Conservation (phyloP, 805 yeast genomes). For the Zygoascus biomembranicola region DNA sequence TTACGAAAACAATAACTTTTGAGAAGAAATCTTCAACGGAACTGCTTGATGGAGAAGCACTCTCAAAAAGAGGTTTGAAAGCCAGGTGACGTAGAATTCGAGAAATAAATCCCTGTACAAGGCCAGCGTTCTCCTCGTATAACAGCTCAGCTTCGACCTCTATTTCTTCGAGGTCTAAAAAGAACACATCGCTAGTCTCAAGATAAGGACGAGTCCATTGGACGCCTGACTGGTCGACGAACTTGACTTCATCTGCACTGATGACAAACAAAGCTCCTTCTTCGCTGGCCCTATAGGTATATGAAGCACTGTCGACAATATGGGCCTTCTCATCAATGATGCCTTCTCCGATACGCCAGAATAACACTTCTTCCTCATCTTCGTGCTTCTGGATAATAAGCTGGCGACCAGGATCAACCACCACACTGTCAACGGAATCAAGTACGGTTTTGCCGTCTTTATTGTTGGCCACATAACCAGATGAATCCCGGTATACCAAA, state of each 20-base stretch:
- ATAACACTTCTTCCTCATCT: background rate
- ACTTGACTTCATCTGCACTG: background rate
- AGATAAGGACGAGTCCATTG: background rate
- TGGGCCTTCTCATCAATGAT: background rate
- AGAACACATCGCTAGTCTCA: background rate
- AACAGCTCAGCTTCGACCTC: conserved; percentile 19
- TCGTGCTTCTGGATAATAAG: background rate
- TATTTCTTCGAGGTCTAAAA: conserved; percentile 21
- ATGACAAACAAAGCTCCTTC: background rate
- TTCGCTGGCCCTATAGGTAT: background rate
- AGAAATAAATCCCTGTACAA: conserved; percentile 21
- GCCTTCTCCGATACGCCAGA: background rate
- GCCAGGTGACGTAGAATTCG: conserved; percentile 21
- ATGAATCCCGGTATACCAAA: background rate
- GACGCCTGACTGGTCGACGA: background rate
- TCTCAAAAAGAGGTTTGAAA: conserved; percentile 7
- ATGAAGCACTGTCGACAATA: background rate
- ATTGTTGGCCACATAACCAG: background rate
- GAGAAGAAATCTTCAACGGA: background rate
- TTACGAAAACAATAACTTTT: background rate
- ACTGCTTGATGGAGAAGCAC: conserved; percentile 8
- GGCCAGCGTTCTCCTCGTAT: conserved; percentile 22
- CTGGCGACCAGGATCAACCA: background rate
- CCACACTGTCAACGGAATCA: background rate
- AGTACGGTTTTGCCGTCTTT: background rate